Conservation (phyloP, 75 land plant species). For the Larix kaempferi region DNA sequence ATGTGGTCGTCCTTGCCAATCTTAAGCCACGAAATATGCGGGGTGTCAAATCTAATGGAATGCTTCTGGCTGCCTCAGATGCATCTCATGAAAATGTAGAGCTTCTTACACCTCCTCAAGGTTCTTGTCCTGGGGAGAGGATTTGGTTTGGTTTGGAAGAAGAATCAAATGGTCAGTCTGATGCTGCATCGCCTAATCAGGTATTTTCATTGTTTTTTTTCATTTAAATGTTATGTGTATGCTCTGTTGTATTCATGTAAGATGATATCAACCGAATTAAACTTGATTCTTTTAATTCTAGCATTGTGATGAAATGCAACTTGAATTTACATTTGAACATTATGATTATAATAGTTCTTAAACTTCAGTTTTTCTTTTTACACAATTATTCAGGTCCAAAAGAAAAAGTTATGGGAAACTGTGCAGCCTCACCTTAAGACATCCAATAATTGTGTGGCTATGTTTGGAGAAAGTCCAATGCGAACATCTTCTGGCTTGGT, state of each 20-base stretch:
- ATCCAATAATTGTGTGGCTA: conserved; percentile 49
- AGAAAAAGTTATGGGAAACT: conserved; percentile 91
- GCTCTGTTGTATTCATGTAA: too few relatives aligned
- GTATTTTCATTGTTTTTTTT: conserved; percentile 23
- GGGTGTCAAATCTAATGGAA: conserved; percentile 89
- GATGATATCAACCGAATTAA: not conserved
- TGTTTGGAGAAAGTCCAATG: conserved; percentile 63
- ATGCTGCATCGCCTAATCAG: conserved; percentile 84
- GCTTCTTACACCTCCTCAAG: conserved; percentile 87
- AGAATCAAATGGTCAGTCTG: conserved; percentile 53
- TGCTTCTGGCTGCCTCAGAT: conserved; percentile 97
- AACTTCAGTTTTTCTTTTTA: not conserved
- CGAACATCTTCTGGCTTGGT: conserved; percentile 71
- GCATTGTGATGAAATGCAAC: not conserved
- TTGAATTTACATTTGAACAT: too few relatives aligned
- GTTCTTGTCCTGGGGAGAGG: conserved; percentile 82
- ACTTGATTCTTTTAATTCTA: not conserved
- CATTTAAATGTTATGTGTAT: too few relatives aligned
- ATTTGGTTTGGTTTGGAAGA: conserved; percentile 86
- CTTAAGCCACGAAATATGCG: conserved; percentile 96
- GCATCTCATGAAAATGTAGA: conserved; percentile 80
- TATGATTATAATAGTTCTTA: too few relatives aligned
- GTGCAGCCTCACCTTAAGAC: conserved; percentile 89
- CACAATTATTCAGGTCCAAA: conserved; percentile 51
- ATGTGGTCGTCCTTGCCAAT: conserved; percentile 87